Percentiles rank a stretch among this genome's conserved stretches.
Evolutionary conservation across 2,329 filamentous ascomycete species (phyloP).

Genomic region (Hansfordia pulvinata): DNA sequence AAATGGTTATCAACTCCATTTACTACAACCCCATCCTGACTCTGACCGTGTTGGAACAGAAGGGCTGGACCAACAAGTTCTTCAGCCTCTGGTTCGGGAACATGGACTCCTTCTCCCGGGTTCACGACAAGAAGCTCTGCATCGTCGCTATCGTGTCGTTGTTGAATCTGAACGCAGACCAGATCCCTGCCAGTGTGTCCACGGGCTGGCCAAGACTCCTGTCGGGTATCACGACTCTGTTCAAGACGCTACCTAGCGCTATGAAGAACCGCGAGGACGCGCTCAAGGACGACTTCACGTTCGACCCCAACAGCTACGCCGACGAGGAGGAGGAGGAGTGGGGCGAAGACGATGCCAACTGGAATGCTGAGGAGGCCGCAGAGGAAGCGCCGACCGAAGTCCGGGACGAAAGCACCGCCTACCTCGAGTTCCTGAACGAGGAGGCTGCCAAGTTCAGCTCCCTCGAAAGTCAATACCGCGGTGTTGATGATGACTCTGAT

Average conservation of each 20-base stretch:
- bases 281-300: conserved; percentile 72
- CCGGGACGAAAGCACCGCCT: conserved; percentile 85
- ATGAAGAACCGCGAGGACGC: conserved; percentile 88
- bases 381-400: conserved; percentile 52
- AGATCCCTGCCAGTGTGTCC: conserved; percentile 84
- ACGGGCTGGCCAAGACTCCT: conserved; percentile 90
- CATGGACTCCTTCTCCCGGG: conserved; percentile 83
- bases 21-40: conserved; percentile 90
- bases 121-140: conserved; percentile 97
- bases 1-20: conserved; percentile 96
- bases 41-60: conserved; percentile 76
- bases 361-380: conserved; percentile 61
- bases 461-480: conserved; percentile 26
- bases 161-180: conserved; percentile 62
- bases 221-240: conserved; percentile 75
- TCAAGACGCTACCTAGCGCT: conserved; percentile 79
- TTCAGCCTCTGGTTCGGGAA: conserved; percentile 97
- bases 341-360: conserved; percentile 69
- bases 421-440: conserved; percentile 89
- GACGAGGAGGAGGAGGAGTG: conserved; percentile 68
- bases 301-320: conserved; percentile 45
- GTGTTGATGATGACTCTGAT: conserved; percentile 54
- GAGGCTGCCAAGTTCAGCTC: conserved; percentile 82
- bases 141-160: conserved; percentile 87
- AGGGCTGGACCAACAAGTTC: conserved; percentile 96